Evolutionary conservation across 129 eudicot species (phyloP), one percentile per base, ranked within the genome.

Genomic region (Escallonia rubra): DNA sequence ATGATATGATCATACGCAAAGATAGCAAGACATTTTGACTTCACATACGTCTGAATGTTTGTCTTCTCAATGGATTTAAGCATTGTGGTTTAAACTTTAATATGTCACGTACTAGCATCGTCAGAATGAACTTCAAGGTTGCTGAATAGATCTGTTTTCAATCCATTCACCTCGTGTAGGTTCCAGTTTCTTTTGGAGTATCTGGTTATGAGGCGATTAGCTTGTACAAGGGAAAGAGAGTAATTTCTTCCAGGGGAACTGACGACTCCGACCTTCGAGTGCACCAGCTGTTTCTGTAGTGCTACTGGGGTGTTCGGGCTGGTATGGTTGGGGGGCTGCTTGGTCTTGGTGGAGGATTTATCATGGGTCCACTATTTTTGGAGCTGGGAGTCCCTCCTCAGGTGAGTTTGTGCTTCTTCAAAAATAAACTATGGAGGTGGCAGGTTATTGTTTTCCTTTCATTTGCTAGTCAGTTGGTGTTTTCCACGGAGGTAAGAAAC

Each of bases 351-450:
- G 98, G 98, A 15, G 98, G 98, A 66, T 88, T 92, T 58, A 92
- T 92, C 63, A 81, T 92, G 87, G 98, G 96, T 3, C 98, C 98
- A 6, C 80, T 92, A 54, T 89, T 92, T 76, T 72, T 92, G 82
- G 98, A 92, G 80, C 81, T 92, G 8, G 98, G 96, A 51, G 81
- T 92, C 42, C 98, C 98, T 72, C 96, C 98, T 69, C 96, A 89
- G 83, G 98, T 84, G 64, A 70, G 82, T 63, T 76, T 56, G 14
- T 14, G n/a, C 16, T 44, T 52, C 15, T 5, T 38, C 2, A 23
- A 48, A 41, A 9, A 6, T 47, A 46, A 23, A 23, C 44, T 10
- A 6, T 48, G 39, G 15, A 47, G 48, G 15, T 46, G 67, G 16
- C n/a, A 52, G 49, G 1, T 39, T 64, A 10, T 47, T 8, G 41